These are phyloP conservation scores for Bryoglossum gracile DNA, from an alignment of 495 filamentous ascomycete genomes.

Conservation along the genomic window DNA sequence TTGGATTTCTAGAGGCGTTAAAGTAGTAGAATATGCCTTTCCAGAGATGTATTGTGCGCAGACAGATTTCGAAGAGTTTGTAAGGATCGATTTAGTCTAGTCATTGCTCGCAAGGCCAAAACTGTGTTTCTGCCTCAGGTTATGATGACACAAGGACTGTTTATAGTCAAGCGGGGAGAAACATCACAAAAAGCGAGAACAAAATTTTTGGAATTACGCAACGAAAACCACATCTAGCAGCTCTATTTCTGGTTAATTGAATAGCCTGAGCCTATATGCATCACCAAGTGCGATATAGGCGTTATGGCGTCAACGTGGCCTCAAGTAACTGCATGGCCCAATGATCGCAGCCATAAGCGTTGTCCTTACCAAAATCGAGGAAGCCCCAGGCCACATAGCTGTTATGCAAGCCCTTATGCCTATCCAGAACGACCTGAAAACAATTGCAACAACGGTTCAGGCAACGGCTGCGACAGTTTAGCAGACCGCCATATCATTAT, in stretches of 20 bases:
- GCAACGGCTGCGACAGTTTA: neutral
- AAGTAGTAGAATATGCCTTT: too few relatives aligned
- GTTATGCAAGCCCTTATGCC: slow-evolving; percentile 6
- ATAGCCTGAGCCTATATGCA: neutral
- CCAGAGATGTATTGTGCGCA: too few relatives aligned
- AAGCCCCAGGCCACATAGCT: neutral
- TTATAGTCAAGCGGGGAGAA: too few relatives aligned
- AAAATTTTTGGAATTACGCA: slow-evolving; percentile 10
- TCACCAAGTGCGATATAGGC: slow-evolving; percentile 4
- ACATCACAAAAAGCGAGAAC: too few relatives aligned
- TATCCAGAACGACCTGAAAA: slow-evolving; percentile 6
- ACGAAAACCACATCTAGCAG: slow-evolving; percentile 2
- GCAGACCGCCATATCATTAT: neutral
- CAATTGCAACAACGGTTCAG: neutral
- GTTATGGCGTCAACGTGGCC: slow-evolving; percentile 11
- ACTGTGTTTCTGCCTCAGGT: too few relatives aligned
- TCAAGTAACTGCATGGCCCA: neutral
- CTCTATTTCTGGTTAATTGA: neutral
- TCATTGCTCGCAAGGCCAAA: too few relatives aligned
- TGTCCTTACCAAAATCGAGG: slow-evolving; percentile 2
- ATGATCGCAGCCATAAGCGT: slow-evolving; percentile 7
- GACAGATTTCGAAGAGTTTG: too few relatives aligned
- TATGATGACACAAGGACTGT: too few relatives aligned
- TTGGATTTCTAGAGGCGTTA: too few relatives aligned
- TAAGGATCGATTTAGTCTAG: too few relatives aligned